Evolutionary conservation across 768 basidiomycete species (phyloP).

Genomic region (Dentipellis sp.): DNA sequence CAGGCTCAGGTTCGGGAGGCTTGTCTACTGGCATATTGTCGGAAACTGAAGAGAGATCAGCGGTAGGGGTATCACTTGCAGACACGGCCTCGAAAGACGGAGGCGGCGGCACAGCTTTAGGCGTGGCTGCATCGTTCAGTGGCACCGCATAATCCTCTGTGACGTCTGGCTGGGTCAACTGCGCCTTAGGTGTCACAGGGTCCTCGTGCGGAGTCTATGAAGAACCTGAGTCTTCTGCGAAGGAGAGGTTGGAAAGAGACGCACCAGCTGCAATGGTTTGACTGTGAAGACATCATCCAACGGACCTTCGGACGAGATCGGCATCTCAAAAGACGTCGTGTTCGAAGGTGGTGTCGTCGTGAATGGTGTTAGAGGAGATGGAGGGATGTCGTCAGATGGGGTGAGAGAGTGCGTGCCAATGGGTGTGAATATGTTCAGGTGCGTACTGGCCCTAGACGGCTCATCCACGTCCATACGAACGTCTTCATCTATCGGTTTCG

Average conservation of each 20-base stretch:
- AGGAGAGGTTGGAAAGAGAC: background rate
- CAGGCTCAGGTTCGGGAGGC: background rate
- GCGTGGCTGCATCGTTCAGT: background rate
- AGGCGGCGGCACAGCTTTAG: background rate
- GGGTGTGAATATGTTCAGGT: background rate
- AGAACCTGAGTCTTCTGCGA: background rate
- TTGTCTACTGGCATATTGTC: background rate
- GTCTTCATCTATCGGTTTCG: background rate
- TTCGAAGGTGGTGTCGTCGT: background rate
- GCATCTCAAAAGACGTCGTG: background rate
- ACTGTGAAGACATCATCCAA: background rate
- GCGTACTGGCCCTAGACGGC: background rate
- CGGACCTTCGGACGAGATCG: background rate
- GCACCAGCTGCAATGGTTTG: background rate
- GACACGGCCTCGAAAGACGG: background rate
- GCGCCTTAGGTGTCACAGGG: background rate
- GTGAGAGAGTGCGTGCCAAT: background rate
- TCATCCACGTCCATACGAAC: background rate
- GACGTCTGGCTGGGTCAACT: background rate
- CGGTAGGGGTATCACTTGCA: too few relatives aligned
- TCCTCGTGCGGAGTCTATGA: background rate
- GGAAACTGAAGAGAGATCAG: too few relatives aligned
- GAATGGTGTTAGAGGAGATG: background rate
- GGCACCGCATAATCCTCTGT: background rate
- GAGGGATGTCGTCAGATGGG: background rate